phyloP scores from a whole-genome alignment of 2,329 filamentous ascomycete genomes.

The Chrysoporthe puriensis region DNA sequence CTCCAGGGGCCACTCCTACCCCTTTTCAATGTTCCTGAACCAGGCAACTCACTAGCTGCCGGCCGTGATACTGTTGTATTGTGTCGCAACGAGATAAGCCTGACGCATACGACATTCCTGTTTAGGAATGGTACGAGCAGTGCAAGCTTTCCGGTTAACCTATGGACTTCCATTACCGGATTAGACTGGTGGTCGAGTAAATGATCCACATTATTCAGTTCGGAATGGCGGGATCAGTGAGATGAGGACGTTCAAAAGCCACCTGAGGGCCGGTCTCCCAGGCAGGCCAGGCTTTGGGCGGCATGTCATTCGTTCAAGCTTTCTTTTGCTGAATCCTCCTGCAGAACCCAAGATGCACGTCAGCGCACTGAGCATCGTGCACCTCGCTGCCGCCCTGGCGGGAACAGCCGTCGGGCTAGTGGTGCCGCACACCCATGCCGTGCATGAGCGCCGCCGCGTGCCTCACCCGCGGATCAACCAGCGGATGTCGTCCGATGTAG shows the following conservation, averaged over 20 bases:
- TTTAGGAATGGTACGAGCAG: neutral
- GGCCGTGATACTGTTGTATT: neutral
- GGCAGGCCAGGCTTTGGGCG: neutral
- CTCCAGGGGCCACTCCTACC: neutral
- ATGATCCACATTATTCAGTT: neutral
- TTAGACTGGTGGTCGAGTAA: neutral
- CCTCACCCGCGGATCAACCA: slow-evolving; percentile 20
- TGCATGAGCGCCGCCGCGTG: slow-evolving; percentile 21
- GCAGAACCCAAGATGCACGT: slow-evolving; percentile 13
- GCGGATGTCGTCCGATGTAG: slow-evolving; percentile 12
- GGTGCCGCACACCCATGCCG: slow-evolving; percentile 18
- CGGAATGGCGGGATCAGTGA: neutral
- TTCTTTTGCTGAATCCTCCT: neutral
- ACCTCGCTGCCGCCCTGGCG: slow-evolving; percentile 19
- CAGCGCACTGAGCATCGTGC: slow-evolving; percentile 7
- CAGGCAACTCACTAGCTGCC: neutral
- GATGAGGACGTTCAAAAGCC: slow-evolving; percentile 1
- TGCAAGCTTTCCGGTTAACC: neutral
- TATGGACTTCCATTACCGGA: slow-evolving; percentile 12
- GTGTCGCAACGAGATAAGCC: neutral
- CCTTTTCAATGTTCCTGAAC: neutral
- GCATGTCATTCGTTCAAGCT: neutral
- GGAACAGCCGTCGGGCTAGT: slow-evolving; percentile 13
- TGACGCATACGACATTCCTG: slow-evolving; percentile 4
- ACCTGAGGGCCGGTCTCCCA: neutral